Evolutionary conservation across 1,139 yeast genomes (phyloP).

Genomic region (Yamadazyma dushanensis): DNA sequence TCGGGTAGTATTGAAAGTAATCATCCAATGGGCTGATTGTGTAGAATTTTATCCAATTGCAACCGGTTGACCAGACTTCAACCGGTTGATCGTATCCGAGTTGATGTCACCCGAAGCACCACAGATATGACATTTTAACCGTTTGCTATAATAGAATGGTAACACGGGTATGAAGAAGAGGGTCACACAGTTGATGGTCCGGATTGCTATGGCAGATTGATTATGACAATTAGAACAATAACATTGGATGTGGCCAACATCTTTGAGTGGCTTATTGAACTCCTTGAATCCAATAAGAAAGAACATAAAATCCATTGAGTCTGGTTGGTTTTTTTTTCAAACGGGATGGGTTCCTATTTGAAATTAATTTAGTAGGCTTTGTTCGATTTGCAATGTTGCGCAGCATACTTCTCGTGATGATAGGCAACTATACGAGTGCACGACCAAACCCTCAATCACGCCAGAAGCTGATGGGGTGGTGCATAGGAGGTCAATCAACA

Average conservation of each 20-base stretch:
- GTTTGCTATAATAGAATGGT: slow-evolving; percentile 41
- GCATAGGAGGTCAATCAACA: no score
- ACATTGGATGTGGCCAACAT: slow-evolving; percentile 29
- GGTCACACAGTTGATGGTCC: slow-evolving; percentile 45
- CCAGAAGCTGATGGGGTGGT: no score
- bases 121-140: slow-evolving; percentile 44
- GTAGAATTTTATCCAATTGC: slow-evolving; percentile 28
- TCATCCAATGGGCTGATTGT: no score
- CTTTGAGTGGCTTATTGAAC: slow-evolving; percentile 28
- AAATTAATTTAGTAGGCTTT: no score
- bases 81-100: slow-evolving; percentile 27
- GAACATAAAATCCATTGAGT: slow-evolving; percentile 29
- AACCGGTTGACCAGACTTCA: slow-evolving; percentile 43
- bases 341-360: no score
- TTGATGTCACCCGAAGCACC: slow-evolving; percentile 43
- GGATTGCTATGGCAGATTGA: slow-evolving; percentile 43
- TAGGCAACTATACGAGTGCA: not conserved
- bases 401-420: not conserved
- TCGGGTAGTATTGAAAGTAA: no score
- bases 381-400: slow-evolving; percentile 1
- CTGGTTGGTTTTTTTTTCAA: no score
- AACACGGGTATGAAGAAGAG: slow-evolving; percentile 46
- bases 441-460: no score
- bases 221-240: slow-evolving; percentile 47
- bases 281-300: slow-evolving; percentile 34